A percentile compares a stretch with the other conserved stretches of the same genome.
Evolutionary conservation across 331 rosid species (phyloP).

Genomic region (Cucumis variabilis): DNA sequence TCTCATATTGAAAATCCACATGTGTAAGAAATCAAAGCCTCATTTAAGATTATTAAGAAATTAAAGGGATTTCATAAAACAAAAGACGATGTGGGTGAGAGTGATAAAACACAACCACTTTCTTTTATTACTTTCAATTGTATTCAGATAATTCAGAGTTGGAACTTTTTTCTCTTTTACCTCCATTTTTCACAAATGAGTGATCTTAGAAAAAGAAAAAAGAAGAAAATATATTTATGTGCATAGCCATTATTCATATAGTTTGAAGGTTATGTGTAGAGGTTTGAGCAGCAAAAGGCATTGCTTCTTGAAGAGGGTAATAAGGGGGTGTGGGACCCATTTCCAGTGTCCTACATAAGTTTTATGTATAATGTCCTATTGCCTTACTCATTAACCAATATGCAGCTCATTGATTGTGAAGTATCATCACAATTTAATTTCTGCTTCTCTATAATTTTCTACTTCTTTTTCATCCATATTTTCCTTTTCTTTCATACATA

Average conservation of each 20-base stretch:
- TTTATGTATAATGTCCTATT: background rate
- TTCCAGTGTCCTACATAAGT: background rate
- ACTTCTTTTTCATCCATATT: background rate
- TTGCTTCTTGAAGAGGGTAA: constrained; percentile 20
- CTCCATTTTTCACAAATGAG: too few relatives aligned
- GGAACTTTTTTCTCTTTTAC: too few relatives aligned
- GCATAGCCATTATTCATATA: too few relatives aligned
- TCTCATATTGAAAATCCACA: too few relatives aligned
- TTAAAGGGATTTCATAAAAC: background rate
- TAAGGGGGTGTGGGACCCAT: background rate
- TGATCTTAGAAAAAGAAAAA: too few relatives aligned
- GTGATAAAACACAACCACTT: constrained; percentile 24
- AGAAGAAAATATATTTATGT: too few relatives aligned
- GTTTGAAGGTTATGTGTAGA: background rate
- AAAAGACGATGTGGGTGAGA: constrained; percentile 16
- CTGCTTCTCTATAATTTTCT: background rate
- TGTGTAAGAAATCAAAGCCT: background rate
- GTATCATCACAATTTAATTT: background rate
- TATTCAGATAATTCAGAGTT: too few relatives aligned
- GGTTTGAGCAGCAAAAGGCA: background rate
- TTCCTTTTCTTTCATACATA: background rate
- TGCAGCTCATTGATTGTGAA: constrained; percentile 27
- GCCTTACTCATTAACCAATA: background rate
- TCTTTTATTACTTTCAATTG: background rate
- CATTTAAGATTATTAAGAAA: background rate